Base-by-base conservation (phyloP, 371 early-diverging fungal genomes). In the Apophysomyces sp. region DNA sequence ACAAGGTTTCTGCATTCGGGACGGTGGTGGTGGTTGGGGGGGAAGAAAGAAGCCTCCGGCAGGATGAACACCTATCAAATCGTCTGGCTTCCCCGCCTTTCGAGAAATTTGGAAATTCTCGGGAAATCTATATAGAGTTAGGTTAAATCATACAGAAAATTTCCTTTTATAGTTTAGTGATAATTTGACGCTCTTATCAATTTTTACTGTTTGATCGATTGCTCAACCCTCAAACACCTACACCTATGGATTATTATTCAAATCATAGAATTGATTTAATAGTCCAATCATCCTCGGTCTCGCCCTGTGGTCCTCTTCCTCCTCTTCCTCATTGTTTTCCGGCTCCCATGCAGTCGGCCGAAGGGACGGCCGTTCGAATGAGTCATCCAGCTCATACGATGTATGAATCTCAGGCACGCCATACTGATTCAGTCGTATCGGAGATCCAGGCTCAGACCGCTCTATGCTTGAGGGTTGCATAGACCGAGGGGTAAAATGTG, bases 241-340 rank as follows among this genome's bases (percentile, higher is more conserved):
- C 21, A 44, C 24, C 4, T 9, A 21, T 21, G 76, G 72, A 27
- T 66, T 68, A 62, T 82, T 83, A 61, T 83, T 84, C 61, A 83
- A 67, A 54, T 86, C 86, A 69, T 88, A 86, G 39, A 88, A 80
- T 66, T 84, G 81, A 41, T 86, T 86, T 44, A 88, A 57, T 29
- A 88, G 56, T 0, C 85, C 86, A 62, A 83, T 64, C 55, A 87
- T 72, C 13, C 81, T 84, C 34, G 64, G 77, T 39, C 63, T 61
- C 11, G 65, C 62, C 51, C 65, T 58, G 15, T 36, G 49, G n/a
- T n/a, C n/a, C 39, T 57, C 57, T 26, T 65, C 63, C 4, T 58
- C 55, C 16, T 77, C 81, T 2, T 71, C 66, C 32, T 75, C 67
- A n/a, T 72, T 58, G 30, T 31, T n/a, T 21, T 39, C 44, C 27